Evolutionary conservation across 176 grass and related monocot species (phyloP).

Genomic region (Lolium perenne): DNA sequence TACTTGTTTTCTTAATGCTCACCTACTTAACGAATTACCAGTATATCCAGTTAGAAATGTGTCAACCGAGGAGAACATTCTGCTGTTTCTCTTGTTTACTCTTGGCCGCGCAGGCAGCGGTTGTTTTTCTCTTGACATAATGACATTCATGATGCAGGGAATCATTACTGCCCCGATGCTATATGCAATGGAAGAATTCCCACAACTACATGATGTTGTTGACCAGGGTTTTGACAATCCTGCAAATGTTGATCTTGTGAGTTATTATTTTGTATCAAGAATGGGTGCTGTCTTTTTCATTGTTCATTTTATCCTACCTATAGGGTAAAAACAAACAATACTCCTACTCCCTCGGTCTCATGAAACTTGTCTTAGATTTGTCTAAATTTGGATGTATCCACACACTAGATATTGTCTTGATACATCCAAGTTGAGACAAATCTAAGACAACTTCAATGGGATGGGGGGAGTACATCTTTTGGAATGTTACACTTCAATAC

Average conservation of each 20-base stretch:
- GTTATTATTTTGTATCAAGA: constrained; percentile 25
- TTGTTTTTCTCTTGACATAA: constrained; percentile 31
- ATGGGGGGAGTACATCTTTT: background rate
- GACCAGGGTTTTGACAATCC: constrained; percentile 77
- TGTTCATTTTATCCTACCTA: background rate
- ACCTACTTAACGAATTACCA: background rate
- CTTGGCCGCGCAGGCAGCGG: background rate
- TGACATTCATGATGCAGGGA: constrained; percentile 67
- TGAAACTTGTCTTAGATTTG: no score
- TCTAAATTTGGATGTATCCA: no score
- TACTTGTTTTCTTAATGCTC: constrained; percentile 6
- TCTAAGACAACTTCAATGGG: no score
- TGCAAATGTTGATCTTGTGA: constrained; percentile 82
- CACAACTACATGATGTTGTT: constrained; percentile 76
- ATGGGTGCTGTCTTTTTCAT: background rate
- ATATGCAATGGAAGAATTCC: constrained; percentile 92
- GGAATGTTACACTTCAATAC: background rate
- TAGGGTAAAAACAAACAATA: background rate
- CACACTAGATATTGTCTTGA: no score
- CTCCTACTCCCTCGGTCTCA: no score
- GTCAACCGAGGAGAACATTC: background rate
- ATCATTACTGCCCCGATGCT: constrained; percentile 93
- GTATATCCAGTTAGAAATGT: background rate
- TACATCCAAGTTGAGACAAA: no score
- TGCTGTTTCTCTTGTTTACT: constrained; percentile 18